These are phyloP conservation scores for Malus orientalis DNA, from an alignment of 306 rosid species.

Conservation along the genomic window DNA sequence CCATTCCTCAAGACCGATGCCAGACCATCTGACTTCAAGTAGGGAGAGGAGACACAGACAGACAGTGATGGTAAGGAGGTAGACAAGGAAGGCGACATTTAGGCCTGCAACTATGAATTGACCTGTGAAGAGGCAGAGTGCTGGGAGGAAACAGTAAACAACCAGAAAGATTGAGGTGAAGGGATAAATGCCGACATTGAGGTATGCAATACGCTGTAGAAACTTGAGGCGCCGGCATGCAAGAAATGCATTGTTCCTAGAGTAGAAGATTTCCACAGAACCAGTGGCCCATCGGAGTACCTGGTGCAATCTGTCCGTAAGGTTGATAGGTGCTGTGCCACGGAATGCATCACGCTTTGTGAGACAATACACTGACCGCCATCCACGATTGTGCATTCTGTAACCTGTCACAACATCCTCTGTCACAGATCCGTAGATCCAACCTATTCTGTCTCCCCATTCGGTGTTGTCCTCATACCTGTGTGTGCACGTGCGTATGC, in stretches of 20 bases:
- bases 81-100: conserved; percentile 37
- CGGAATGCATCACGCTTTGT: conserved; percentile 81
- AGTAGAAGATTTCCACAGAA: conserved; percentile 80
- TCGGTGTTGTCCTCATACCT: conserved; percentile 86
- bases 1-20: conserved; percentile 70
- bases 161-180: conserved; percentile 72
- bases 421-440: conserved; percentile 88
- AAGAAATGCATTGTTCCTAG: conserved; percentile 64
- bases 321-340: conserved; percentile 78
- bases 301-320: conserved; percentile 77
- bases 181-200: conserved; percentile 72
- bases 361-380: conserved; percentile 78
- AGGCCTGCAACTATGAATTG: conserved; percentile 66
- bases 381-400: conserved; percentile 91
- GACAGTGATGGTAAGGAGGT: conserved; percentile 42
- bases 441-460: conserved; percentile 81
- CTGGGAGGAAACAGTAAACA: conserved; percentile 66
- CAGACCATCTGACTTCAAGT: conserved; percentile 82
- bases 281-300: conserved; percentile 90
- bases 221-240: conserved; percentile 75
- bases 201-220: conserved; percentile 65
- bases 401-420: conserved; percentile 86
- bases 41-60: conserved; percentile 60
- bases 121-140: conserved; percentile 61
- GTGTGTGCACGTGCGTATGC: background rate